Evolutionary conservation across 2,329 filamentous ascomycete genomes (phyloP), one percentile per base, ranked within the genome.

Genomic region (Pseudogymnoascus sp.): DNA sequence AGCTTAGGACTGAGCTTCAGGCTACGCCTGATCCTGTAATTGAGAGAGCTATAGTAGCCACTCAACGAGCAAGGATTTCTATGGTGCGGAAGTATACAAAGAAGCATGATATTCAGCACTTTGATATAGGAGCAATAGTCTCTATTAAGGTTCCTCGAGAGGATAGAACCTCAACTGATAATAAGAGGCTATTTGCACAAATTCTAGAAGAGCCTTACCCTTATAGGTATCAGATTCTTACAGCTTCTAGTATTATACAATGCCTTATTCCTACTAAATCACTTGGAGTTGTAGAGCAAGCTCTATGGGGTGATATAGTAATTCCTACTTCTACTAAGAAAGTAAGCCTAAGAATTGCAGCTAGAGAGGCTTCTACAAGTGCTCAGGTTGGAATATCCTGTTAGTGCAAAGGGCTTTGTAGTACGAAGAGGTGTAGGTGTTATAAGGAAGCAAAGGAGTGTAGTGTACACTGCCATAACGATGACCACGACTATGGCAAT

Each of bases 371-470:
- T 36, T 59, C 29, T 36, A 59, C n/a, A 12, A 59, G 55, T n/a
- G 31, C 18, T 6, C 29, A 3, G 25, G 37, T 59, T 33, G 12
- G 29, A 18, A 59, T 59, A 18, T 59, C 55, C n/a, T 59, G 31
- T 25, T 5, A 59, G 13, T 59, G 29, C 8, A 59, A 59, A 18
- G 31, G 29, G 4, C 13, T 21, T 3, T 37, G 13, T 59, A 59
- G 8, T 29, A 59, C 29, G 10, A 59, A 59, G 25, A 13, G 7
- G 29, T 59, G 31, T 3, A 1, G n/a, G 9, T 59, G 27, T 13
- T 59, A 36, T 36, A 59, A 59, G 15, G 13, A 35, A 59, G 31
- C 5, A 13, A 59, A 59, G 58, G 58, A 39, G 35, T 59, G 31
- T 39, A 39, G 10, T 8, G 7, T 59, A 59, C 58, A 59, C 25